phyloP scores from a whole-genome alignment of 345 rosid species.

The Eucalyptus coolabah region DNA sequence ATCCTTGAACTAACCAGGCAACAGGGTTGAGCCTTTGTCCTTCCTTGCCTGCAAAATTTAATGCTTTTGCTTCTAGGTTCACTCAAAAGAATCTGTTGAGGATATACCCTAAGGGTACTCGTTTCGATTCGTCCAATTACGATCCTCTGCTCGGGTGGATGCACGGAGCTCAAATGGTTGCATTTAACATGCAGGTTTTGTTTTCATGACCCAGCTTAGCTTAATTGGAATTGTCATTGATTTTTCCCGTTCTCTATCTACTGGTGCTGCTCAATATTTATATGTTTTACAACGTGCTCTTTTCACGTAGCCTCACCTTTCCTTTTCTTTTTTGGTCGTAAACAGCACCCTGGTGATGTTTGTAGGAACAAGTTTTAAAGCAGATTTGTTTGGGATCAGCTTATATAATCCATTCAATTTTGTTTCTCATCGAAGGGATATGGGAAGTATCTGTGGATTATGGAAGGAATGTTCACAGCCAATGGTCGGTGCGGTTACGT shows the following conservation, averaged over 20 bases:
- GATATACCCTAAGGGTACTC: slow-evolving; percentile 66
- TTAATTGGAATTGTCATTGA: background rate
- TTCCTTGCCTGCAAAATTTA: background rate
- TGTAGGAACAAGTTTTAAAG: background rate
- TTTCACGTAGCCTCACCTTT: background rate
- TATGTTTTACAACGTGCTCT: background rate
- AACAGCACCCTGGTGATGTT: background rate
- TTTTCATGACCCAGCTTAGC: background rate
- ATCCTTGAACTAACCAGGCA: background rate
- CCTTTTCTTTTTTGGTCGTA: background rate
- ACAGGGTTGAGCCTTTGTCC: background rate
- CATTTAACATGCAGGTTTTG: slow-evolving; percentile 89
- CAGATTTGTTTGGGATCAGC: background rate
- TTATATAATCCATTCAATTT: background rate
- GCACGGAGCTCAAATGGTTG: slow-evolving; percentile 99
- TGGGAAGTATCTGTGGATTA: slow-evolving; percentile 59
- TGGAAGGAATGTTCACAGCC: slow-evolving; percentile 84
- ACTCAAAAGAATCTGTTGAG: slow-evolving; percentile 66
- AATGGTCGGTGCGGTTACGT: slow-evolving; percentile 81
- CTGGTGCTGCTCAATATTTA: background rate
- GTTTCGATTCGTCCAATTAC: slow-evolving; percentile 73
- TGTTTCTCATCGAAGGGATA: slow-evolving; percentile 25
- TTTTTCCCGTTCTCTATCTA: background rate
- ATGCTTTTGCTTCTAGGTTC: slow-evolving; percentile 25
- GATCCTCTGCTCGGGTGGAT: slow-evolving; percentile 76